A percentile compares a stretch with the other conserved stretches of the same genome.
Conservation (phyloP, 345 rosid genomes). For the Rhodomyrtus tomentosa region DNA sequence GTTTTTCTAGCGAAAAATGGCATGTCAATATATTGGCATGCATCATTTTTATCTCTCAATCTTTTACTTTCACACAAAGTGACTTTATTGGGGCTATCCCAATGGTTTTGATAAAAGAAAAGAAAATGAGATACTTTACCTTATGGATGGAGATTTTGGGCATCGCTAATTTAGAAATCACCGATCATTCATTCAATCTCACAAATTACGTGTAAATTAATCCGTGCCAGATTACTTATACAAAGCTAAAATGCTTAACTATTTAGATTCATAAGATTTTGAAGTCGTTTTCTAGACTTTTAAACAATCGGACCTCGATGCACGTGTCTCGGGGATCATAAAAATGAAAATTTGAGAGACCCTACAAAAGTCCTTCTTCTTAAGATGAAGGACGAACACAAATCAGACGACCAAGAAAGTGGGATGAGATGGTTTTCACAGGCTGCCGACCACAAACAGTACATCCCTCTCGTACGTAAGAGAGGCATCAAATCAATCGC, state of each 20-base stretch:
- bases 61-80: accelerated
- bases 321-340: not conserved
- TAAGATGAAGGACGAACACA: not conserved
- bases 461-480: not conserved
- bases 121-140: not conserved
- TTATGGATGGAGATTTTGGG: not conserved
- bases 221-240: not conserved
- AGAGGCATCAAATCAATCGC: not conserved
- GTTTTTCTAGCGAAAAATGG: not conserved
- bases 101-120: not conserved
- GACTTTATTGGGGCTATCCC: not conserved
- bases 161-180: not conserved
- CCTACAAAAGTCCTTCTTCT: not conserved
- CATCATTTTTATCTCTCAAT: not conserved
- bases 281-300: not conserved
- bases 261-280: not conserved
- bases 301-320: not conserved
- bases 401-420: not conserved
- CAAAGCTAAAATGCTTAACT: not conserved
- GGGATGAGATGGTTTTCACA: not conserved
- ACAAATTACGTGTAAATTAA: not conserved
- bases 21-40: not conserved
- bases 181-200: not conserved
- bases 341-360: not conserved
- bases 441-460: not conserved